phyloP scores from a whole-genome alignment of 768 basidiomycete genomes.

The Scleroderma citrinum region DNA sequence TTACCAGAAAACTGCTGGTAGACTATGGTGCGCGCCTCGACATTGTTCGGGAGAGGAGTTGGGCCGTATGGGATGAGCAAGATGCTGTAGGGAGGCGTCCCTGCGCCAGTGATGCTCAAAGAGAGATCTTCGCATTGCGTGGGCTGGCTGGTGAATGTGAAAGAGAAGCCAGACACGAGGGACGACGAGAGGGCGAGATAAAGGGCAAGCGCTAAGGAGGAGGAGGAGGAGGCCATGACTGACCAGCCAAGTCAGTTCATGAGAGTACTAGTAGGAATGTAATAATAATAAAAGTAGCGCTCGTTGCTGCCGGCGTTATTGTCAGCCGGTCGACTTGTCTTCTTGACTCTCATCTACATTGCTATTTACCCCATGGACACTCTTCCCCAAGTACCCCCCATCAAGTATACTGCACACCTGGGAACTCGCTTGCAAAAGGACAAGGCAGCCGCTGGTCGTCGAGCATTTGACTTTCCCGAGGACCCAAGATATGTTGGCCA shows the following conservation, averaged over 20 bases:
- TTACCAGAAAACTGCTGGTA: conserved; percentile 45
- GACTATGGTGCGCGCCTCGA: conserved; percentile 59
- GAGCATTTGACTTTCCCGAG: conserved; percentile 74
- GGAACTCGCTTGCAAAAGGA: conserved; percentile 88
- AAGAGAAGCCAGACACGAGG: conserved; percentile 36
- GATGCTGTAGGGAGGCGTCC: conserved; percentile 60
- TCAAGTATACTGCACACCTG: conserved; percentile 60
- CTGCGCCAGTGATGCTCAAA: conserved; percentile 53
- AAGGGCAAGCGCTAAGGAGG: conserved; percentile 1
- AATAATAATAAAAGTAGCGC: too few species aligned
- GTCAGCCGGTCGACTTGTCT: too few species aligned
- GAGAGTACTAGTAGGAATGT: too few species aligned
- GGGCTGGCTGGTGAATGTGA: conserved; percentile 41
- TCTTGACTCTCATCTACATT: not conserved
- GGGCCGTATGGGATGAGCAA: conserved; percentile 66
- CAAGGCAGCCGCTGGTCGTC: conserved; percentile 70
- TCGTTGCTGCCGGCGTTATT: too few species aligned
- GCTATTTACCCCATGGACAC: conserved; percentile 26
- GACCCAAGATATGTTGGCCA: conserved; percentile 87
- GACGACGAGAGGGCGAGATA: conserved; percentile 19
- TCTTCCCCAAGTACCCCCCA: conserved; percentile 67
- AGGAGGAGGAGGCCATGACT: too few species aligned
- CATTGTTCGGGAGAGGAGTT: conserved; percentile 50
- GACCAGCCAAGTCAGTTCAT: not conserved
- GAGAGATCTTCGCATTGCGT: conserved; percentile 63